Evolutionary conservation across 2,329 filamentous ascomycete genomes (phyloP).

Genomic region (Beauveria varroae): DNA sequence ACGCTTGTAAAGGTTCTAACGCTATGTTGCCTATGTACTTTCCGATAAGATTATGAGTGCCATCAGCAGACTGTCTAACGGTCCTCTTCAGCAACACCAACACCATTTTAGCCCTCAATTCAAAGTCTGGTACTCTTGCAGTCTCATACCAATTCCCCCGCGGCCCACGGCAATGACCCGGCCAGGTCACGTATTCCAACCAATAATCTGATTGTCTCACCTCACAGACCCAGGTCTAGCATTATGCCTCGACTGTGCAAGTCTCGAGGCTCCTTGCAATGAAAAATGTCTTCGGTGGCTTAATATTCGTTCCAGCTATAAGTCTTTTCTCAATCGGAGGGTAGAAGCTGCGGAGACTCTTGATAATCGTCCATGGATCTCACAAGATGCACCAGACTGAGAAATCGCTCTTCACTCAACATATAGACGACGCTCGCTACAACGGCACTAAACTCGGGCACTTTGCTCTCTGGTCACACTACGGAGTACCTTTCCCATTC

Average conservation of each 20-base stretch:
- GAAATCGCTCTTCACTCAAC: neutral
- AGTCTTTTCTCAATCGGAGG: too few species aligned
- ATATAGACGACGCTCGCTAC: neutral
- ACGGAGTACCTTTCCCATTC: neutral
- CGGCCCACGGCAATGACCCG: conserved; percentile 2
- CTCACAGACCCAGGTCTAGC: neutral
- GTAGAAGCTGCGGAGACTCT: too few species aligned
- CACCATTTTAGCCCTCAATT: neutral
- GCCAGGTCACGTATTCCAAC: neutral
- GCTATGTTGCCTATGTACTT: neutral
- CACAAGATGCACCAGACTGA: too few species aligned
- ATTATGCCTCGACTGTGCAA: neutral
- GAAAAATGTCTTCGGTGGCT: neutral
- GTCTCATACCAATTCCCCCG: conserved; percentile 1
- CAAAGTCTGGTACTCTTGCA: neutral
- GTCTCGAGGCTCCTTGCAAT: neutral
- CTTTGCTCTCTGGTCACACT: neutral
- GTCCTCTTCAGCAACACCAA: neutral
- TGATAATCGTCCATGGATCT: too few species aligned
- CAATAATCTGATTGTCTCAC: neutral
- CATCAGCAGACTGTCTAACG: neutral
- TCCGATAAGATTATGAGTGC: neutral
- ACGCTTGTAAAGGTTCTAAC: neutral
- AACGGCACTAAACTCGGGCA: neutral
- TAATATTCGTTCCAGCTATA: neutral